phyloP scores from a whole-genome alignment of 2,329 filamentous ascomycete genomes.

The Verticillium nubilum region DNA sequence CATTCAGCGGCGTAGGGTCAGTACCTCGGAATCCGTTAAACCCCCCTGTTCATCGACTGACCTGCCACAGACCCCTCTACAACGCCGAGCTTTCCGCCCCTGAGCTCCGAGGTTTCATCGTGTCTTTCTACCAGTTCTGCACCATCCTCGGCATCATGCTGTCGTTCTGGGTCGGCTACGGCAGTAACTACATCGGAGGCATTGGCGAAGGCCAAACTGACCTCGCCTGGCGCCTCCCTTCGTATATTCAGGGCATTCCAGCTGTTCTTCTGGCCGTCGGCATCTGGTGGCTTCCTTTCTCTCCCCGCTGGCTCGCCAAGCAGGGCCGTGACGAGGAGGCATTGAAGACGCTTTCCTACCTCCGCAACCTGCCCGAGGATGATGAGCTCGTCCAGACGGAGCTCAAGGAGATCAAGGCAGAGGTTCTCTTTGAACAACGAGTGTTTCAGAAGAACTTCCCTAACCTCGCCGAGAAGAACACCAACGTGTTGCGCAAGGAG shows the following conservation, averaged over 20 bases:
- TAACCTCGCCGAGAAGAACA: conserved; percentile 26
- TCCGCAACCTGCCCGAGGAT: conserved; percentile 25
- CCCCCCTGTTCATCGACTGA: not conserved
- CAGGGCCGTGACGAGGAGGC: conserved; percentile 19
- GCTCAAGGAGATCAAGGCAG: conserved; percentile 28
- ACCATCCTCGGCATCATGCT: conserved; percentile 52
- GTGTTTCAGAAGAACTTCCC: conserved; percentile 22
- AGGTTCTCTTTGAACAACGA: conserved; percentile 26
- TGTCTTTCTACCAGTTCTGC: conserved; percentile 59
- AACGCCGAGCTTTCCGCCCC: conserved; percentile 51
- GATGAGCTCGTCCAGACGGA: conserved; percentile 22
- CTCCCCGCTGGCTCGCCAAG: not conserved
- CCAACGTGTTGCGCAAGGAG: conserved; percentile 25
- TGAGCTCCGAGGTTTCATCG: conserved; percentile 58
- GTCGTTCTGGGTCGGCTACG: conserved; percentile 39
- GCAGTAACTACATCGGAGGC: conserved; percentile 40
- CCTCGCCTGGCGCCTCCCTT: conserved; percentile 36
- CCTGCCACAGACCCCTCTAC: conserved; percentile 29
- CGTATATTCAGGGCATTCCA: conserved; percentile 36
- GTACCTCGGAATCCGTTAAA: not conserved
- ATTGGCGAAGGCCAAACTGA: conserved; percentile 34
- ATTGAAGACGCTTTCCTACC: conserved; percentile 19
- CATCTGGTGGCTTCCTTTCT: not conserved
- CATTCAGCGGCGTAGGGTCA: conserved; percentile 34
- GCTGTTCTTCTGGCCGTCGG: not conserved